Base-by-base conservation (phyloP, 352 stramenopile species). In the Pythium guiyangense region DNA sequence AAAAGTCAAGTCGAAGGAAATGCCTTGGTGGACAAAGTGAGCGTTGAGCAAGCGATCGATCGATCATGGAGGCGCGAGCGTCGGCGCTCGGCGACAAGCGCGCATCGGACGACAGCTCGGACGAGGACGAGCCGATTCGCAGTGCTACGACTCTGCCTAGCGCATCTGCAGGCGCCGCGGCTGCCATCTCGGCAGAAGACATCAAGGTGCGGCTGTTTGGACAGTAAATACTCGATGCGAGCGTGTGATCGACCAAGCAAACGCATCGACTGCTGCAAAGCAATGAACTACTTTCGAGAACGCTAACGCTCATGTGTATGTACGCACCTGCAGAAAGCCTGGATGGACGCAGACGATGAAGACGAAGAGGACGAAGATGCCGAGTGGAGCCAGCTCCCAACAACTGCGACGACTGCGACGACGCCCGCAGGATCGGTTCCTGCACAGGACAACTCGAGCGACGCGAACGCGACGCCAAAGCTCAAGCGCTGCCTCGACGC, bases 351-450 rank as follows among this genome's bases (percentile, higher is more conserved):
- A 20, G 79, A 86, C 52, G 77, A 86, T 29, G 83, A 86, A 8
- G 77, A 90, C 56, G 83, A 94, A 40, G 84, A 94, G 56, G 84
- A 94, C 42, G 82, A 92, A 49, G 84, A 94, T 57, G 82, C 81
- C 2, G 81, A 91, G 31, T 74, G 84, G 73, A 84, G 66, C 25
- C 75, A 89, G 43, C 52, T 94, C 31, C 63, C 67, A 8, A 22
- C 44, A 3, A 22, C 46, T 17, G 27, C 25, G 2, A 40, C 25
- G 2, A 40, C 52, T 4, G 22, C 53, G 9, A 40, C 29, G 6
- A 17, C 29, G 9, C 6, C 34, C 5, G 17, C 40, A 17, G 26
- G 18, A 10, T 27, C 55, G 0, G 31, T 44, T 0, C 29, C 48
- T 0, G 49, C 46, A 1, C 25, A 49, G 4, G n/a, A 54, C 35